Conservation (phyloP, 2,329 filamentous ascomycete genomes). For the Fusarium sp. region DNA sequence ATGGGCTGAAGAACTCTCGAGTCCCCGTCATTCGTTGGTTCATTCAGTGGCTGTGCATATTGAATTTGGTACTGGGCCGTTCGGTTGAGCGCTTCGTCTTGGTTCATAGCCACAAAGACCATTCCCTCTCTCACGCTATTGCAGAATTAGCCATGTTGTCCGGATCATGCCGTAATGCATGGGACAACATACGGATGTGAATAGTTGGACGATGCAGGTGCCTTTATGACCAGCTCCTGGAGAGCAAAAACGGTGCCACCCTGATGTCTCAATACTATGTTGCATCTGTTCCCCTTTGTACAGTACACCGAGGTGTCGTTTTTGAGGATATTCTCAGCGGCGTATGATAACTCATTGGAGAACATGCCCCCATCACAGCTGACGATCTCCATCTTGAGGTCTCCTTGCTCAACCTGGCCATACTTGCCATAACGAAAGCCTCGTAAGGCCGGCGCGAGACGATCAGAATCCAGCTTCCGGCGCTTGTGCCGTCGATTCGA, state of each 20-base stretch:
- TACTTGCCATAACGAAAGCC: slow-evolving; percentile 84
- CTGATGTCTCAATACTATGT: slow-evolving; percentile 84
- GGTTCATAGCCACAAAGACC: slow-evolving; percentile 89
- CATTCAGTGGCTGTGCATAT: slow-evolving; percentile 55
- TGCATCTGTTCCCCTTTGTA: slow-evolving; percentile 87
- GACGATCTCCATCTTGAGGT: slow-evolving; percentile 84
- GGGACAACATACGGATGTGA: slow-evolving; percentile 78
- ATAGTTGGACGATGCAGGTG: slow-evolving; percentile 77
- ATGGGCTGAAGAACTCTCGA: slow-evolving; percentile 27
- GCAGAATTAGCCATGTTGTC: slow-evolving; percentile 24
- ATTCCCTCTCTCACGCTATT: slow-evolving; percentile 86
- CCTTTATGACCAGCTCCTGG: slow-evolving; percentile 87
- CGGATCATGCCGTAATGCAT: slow-evolving; percentile 10
- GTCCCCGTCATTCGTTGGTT: slow-evolving; percentile 33
- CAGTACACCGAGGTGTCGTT: slow-evolving; percentile 89
- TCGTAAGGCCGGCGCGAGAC: slow-evolving; percentile 57
- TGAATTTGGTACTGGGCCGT: slow-evolving; percentile 81
- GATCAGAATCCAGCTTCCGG: slow-evolving; percentile 75
- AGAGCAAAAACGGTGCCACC: slow-evolving; percentile 83
- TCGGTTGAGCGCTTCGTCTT: slow-evolving; percentile 76
- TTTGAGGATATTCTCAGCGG: slow-evolving; percentile 82
- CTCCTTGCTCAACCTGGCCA: slow-evolving; percentile 86
- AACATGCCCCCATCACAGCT: slow-evolving; percentile 87
- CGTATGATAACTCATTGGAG: slow-evolving; percentile 69
- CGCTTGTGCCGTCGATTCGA: slow-evolving; percentile 69